phyloP scores from a whole-genome alignment of 768 basidiomycete species.

The Naganishia randhawae region DNA sequence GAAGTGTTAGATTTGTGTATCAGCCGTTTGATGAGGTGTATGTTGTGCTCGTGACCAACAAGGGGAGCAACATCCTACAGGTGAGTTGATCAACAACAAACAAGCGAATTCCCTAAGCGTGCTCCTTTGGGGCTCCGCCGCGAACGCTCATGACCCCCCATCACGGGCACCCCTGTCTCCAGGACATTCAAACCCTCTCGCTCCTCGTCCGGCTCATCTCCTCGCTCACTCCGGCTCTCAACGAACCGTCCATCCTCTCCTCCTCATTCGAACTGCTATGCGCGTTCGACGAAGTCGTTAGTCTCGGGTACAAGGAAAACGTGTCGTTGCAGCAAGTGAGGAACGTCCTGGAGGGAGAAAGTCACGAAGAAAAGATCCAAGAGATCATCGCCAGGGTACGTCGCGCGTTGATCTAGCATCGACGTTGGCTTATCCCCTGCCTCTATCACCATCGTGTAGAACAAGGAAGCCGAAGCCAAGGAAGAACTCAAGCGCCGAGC shows the following conservation, averaged over 20 bases:
- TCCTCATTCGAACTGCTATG: conserved; percentile 90
- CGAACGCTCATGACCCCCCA: background rate
- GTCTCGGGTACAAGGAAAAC: conserved; percentile 63
- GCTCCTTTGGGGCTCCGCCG: background rate
- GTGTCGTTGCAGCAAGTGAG: conserved; percentile 54
- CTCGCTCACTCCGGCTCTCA: conserved; percentile 48
- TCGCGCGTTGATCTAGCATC: conserved; percentile 14
- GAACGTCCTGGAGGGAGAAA: conserved; percentile 55
- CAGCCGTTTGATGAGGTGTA: conserved; percentile 95
- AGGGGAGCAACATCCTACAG: conserved; percentile 96
- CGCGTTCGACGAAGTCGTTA: conserved; percentile 95
- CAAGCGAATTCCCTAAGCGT: background rate
- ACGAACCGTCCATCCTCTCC: conserved; percentile 69
- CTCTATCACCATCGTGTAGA: conserved; percentile 54
- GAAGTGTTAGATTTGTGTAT: conserved; percentile 80
- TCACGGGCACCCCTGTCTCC: background rate
- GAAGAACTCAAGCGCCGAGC: conserved; percentile 97
- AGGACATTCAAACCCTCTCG: conserved; percentile 91
- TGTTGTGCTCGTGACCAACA: conserved; percentile 95
- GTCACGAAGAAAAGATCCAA: conserved; percentile 68
- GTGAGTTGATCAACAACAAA: conserved; percentile 38
- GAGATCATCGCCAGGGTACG: conserved; percentile 92
- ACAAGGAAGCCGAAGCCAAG: conserved; percentile 98
- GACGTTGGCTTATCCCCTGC: background rate
- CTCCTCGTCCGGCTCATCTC: conserved; percentile 91